Conservation (phyloP, 495 filamentous ascomycete species). For the Penicillium daleae region DNA sequence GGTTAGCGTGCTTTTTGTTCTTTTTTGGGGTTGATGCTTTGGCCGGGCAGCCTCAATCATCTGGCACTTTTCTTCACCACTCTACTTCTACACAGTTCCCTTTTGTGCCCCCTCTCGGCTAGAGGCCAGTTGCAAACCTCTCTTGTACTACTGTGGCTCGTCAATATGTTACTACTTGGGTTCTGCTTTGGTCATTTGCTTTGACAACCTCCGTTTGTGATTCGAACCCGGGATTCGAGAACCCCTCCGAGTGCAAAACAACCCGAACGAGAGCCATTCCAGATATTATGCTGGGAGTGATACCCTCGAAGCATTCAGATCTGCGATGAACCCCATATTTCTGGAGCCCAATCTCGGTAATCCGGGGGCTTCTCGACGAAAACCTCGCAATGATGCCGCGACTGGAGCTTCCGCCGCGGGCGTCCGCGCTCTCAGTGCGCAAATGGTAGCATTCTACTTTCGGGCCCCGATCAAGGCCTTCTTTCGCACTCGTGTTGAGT, state of each 20-base stretch:
- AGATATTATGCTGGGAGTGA: not conserved
- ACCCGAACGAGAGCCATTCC: not conserved
- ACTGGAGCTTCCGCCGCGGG: conserved; percentile 77
- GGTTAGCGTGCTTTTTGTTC: conserved; percentile 15
- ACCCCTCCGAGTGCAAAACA: not conserved
- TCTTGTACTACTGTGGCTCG: not conserved
- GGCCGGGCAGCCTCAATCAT: not conserved
- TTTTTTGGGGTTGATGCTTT: not conserved
- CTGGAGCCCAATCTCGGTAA: conserved; percentile 28
- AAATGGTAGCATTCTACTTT: conserved; percentile 85
- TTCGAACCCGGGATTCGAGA: not conserved
- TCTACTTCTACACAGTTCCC: not conserved
- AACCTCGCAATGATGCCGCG: conserved; percentile 69
- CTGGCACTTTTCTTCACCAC: no score
- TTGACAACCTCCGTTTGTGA: conserved; percentile 7
- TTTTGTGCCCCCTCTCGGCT: not conserved
- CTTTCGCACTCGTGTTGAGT: conserved; percentile 87
- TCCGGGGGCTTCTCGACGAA: conserved; percentile 26
- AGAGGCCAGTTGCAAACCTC: not conserved
- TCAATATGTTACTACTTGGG: conserved; percentile 1
- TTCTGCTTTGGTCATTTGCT: not conserved
- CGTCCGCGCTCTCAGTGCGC: conserved; percentile 76
- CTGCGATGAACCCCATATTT: conserved; percentile 25
- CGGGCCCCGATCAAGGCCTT: conserved; percentile 87
- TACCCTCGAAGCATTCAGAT: conserved; percentile 7